These are phyloP conservation scores for Arctostaphylos glauca DNA, from an alignment of 148 eudicot genomes.

Conservation along the genomic window DNA sequence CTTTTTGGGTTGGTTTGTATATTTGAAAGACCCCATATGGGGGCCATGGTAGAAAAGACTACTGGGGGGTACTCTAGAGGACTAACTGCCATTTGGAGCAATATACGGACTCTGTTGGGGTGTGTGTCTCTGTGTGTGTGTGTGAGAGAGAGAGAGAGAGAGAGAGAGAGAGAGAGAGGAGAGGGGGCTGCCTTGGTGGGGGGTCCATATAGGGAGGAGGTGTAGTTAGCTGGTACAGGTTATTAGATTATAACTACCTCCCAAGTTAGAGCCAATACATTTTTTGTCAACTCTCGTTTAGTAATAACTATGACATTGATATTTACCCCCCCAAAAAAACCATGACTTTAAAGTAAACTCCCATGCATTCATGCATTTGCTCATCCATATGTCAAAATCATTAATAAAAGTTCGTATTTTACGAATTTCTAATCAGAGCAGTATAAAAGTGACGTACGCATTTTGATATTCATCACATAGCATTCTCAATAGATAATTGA, in stretches of 20 bases:
- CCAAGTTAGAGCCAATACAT: neutral
- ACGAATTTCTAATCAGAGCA: too few relatives aligned
- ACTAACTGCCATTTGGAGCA: neutral
- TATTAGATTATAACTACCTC: neutral
- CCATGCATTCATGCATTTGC: neutral
- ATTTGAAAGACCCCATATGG: constrained; percentile 14
- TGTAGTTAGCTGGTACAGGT: constrained; percentile 10
- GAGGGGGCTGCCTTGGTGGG: constrained; percentile 5
- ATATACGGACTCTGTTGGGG: neutral
- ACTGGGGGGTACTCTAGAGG: neutral
- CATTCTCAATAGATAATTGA: too few relatives aligned
- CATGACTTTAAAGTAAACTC: too few relatives aligned
- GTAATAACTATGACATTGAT: constrained; percentile 8
- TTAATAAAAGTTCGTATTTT: neutral
- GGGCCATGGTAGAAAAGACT: constrained; percentile 24
- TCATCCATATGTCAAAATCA: neutral
- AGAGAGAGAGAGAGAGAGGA: constrained; percentile 22
- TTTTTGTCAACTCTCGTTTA: constrained; percentile 21
- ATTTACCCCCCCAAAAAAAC: neutral
- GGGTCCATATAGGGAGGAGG: neutral
- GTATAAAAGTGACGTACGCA: too few relatives aligned
- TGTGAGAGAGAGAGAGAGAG: neutral
- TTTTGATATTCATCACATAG: too few relatives aligned
- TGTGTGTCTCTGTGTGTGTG: neutral
- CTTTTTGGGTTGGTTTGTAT: constrained; percentile 12